A percentile compares a stretch with the other conserved stretches of the same genome.
Evolutionary conservation across 345 rosid species (phyloP).

Genomic region (Crucihimalaya himalaica): DNA sequence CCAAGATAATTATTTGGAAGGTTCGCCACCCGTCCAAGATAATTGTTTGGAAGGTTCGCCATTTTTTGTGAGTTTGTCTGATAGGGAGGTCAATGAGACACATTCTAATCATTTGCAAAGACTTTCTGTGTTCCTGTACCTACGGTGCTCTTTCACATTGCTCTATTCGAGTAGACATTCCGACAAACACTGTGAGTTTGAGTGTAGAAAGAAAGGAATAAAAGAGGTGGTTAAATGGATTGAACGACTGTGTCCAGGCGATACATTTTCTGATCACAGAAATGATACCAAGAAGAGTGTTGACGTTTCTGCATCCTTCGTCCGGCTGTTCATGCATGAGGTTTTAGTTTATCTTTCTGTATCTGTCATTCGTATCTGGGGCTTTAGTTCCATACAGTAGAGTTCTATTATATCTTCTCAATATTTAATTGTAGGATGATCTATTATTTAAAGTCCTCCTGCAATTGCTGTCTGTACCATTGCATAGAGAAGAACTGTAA

Average conservation of each 20-base stretch:
- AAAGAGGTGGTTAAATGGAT: slow-evolving; percentile 67
- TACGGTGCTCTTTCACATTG: slow-evolving; percentile 65
- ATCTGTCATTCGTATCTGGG: background rate
- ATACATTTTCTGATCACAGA: slow-evolving; percentile 39
- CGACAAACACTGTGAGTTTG: slow-evolving; percentile 41
- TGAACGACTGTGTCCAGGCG: slow-evolving; percentile 45
- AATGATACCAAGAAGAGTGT: slow-evolving; percentile 47
- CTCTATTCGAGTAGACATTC: slow-evolving; percentile 46
- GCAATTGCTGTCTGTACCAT: slow-evolving; percentile 56
- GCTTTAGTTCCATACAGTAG: slow-evolving; percentile 16
- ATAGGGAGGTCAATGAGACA: slow-evolving; percentile 38
- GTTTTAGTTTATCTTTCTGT: slow-evolving; percentile 43
- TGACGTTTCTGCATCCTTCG: slow-evolving; percentile 60
- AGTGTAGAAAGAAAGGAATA: slow-evolving; percentile 50
- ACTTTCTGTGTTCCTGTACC: slow-evolving; percentile 63
- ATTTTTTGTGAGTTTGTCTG: slow-evolving; percentile 51
- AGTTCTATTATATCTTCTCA: slow-evolving; percentile 2
- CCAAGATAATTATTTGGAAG: slow-evolving; percentile 60
- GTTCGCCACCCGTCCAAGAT: slow-evolving; percentile 58
- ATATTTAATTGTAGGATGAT: slow-evolving; percentile 63
- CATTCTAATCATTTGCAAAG: slow-evolving; percentile 62
- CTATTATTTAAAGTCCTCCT: slow-evolving; percentile 77
- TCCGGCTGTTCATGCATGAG: slow-evolving; percentile 74
- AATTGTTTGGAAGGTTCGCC: slow-evolving; percentile 77
- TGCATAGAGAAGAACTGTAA: slow-evolving; percentile 50